Conservation (phyloP, 2,329 filamentous ascomycete genomes). For the Sporothrix dimorphospora region DNA sequence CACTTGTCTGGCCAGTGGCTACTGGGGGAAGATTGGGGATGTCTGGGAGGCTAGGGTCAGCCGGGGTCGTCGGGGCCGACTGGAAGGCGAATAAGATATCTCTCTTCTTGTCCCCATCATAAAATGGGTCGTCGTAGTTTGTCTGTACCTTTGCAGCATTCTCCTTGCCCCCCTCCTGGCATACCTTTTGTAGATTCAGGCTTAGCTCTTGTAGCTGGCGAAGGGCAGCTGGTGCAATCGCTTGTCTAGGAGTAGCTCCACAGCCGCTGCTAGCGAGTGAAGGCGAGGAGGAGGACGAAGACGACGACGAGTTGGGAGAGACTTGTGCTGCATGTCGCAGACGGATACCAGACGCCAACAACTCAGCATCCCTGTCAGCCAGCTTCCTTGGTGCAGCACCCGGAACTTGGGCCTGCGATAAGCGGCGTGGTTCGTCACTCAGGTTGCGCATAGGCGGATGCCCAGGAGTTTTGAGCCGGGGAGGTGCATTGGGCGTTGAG, state of each 20-base stretch:
- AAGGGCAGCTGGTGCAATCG: conserved; percentile 24
- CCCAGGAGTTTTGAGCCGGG: not conserved
- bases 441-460: no score
- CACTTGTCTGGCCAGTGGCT: not conserved
- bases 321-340: not conserved
- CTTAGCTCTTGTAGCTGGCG: conserved; percentile 31
- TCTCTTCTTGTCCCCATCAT: not conserved
- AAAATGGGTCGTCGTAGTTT: conserved; percentile 29
- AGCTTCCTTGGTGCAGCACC: not conserved
- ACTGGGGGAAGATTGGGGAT: not conserved
- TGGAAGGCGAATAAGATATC: conserved; percentile 26
- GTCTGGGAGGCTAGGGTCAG: not conserved
- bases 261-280: conserved; percentile 34
- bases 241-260: conserved; percentile 2
- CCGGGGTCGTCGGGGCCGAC: conserved; percentile 30
- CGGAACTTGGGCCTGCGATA: not conserved
- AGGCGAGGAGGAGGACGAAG: conserved; percentile 22
- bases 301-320: not conserved
- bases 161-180: not conserved
- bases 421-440: not conserved
- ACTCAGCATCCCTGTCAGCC: not conserved
- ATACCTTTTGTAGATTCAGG: conserved; percentile 29
- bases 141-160: not conserved
- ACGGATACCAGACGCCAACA: not conserved
- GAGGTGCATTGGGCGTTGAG: not conserved